phyloP scores from a whole-genome alignment of 441 rosid genomes.

The Aquilaria agallochum region DNA sequence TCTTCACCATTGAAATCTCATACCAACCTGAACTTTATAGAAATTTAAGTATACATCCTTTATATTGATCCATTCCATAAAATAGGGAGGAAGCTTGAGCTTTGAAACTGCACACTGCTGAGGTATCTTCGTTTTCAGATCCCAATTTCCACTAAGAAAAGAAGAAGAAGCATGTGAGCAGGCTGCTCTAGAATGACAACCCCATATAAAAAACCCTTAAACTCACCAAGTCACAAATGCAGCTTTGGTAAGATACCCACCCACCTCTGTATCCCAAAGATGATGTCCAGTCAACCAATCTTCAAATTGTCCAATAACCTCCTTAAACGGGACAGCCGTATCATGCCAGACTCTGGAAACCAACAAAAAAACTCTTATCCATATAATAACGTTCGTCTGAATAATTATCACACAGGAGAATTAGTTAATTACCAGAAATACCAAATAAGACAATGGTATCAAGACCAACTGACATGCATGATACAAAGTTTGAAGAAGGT shows the following conservation, averaged over 20 bases:
- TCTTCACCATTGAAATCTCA: background rate
- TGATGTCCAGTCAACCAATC: constrained; percentile 66
- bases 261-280: constrained; percentile 53
- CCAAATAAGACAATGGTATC: no score
- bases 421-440: no score
- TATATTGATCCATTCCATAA: constrained; percentile 90
- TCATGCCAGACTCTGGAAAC: constrained; percentile 93
- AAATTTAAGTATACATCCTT: constrained; percentile 82
- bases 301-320: constrained; percentile 79
- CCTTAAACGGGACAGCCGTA: constrained; percentile 78
- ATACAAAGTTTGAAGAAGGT: no score
- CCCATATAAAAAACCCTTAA: background rate
- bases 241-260: constrained; percentile 58
- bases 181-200: background rate
- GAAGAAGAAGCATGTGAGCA: constrained; percentile 18
- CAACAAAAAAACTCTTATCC: background rate
- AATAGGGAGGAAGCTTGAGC: constrained; percentile 75
- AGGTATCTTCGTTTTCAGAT: constrained; percentile 87
- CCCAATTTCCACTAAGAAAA: constrained; percentile 86
- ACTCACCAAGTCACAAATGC: constrained; percentile 94
- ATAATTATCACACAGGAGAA: no score
- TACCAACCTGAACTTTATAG: constrained; percentile 60
- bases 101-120: constrained; percentile 69
- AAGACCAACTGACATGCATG: no score
- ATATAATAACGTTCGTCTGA: no score